Conservation (phyloP, 805 yeast genomes). For the Tetrapisispora pingtungensis region DNA sequence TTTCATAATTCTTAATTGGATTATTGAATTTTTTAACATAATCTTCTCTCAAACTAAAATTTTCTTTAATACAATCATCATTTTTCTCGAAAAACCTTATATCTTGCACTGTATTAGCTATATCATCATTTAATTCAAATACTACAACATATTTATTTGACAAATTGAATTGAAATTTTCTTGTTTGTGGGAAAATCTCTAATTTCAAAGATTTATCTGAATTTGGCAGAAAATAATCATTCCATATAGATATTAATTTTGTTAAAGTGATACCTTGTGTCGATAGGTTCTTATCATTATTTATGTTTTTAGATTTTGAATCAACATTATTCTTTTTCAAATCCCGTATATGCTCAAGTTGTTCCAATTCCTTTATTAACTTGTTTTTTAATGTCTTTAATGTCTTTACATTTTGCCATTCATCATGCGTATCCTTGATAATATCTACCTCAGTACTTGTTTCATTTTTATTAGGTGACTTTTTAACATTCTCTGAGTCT, state of each 20-base stretch:
- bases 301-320: neutral
- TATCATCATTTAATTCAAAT: slow-evolving; percentile 5
- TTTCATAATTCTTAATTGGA: neutral
- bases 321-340: neutral
- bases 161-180: slow-evolving; percentile 15
- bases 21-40: slow-evolving; percentile 3
- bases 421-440: slow-evolving; percentile 4
- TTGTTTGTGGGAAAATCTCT: slow-evolving; percentile 16
- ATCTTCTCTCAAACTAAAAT: slow-evolving; percentile 3
- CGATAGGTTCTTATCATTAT: neutral
- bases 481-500: slow-evolving; percentile 3
- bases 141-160: slow-evolving; percentile 5
- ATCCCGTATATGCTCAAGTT: neutral
- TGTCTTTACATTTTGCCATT: slow-evolving; percentile 1
- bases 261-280: neutral
- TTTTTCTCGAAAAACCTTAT: slow-evolving; percentile 6
- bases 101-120: slow-evolving; percentile 5
- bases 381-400: neutral
- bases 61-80: slow-evolving; percentile 1
- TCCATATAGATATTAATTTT: slow-evolving; percentile 8
- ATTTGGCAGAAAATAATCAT: slow-evolving; percentile 2
- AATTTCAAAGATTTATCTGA: slow-evolving; percentile 2
- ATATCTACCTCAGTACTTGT: neutral
- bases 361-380: neutral
- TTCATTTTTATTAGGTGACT: slow-evolving; percentile 2